Percentiles rank a stretch among this genome's conserved stretches.
Conservation (phyloP, 805 yeast species). For the Cyberlindnera japonica region DNA sequence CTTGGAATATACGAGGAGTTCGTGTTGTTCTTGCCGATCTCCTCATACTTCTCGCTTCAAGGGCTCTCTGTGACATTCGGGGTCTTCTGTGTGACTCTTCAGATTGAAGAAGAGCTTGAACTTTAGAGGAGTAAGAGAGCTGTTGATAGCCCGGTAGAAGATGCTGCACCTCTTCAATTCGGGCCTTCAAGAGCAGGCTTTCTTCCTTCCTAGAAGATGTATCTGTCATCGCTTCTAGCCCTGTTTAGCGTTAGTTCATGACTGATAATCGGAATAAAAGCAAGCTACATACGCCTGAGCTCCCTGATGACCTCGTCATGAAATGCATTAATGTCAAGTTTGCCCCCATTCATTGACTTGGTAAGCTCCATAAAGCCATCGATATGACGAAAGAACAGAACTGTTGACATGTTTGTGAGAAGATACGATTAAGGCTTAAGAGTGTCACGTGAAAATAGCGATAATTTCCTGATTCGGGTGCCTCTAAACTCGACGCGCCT, state of each 20-base stretch:
- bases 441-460: neutral
- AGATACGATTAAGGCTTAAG: neutral
- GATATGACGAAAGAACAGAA: too few relatives aligned
- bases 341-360: slow-evolving; percentile 1
- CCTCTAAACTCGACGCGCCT: too few relatives aligned
- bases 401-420: neutral
- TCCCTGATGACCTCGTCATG: slow-evolving; percentile 8
- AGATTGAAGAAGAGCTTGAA: slow-evolving; percentile 8
- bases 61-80: neutral
- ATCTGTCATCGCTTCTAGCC: slow-evolving; percentile 4
- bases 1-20: neutral
- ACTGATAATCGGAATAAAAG: neutral
- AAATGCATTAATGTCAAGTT: slow-evolving; percentile 8
- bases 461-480: neutral
- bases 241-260: neutral
- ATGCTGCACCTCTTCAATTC: slow-evolving; percentile 18
- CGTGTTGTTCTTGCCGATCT: neutral
- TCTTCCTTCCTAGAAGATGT: neutral
- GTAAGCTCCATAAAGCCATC: neutral
- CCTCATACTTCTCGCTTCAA: neutral
- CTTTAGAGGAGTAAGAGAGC: slow-evolving; percentile 19
- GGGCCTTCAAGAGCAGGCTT: slow-evolving; percentile 9
- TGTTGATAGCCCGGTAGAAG: slow-evolving; percentile 23
- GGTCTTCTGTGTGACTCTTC: neutral
- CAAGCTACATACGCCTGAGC: slow-evolving; percentile 10